These are phyloP conservation scores for Puccinia polysora DNA, from an alignment of 1,284 basidiomycete species.

Conservation along the genomic window DNA sequence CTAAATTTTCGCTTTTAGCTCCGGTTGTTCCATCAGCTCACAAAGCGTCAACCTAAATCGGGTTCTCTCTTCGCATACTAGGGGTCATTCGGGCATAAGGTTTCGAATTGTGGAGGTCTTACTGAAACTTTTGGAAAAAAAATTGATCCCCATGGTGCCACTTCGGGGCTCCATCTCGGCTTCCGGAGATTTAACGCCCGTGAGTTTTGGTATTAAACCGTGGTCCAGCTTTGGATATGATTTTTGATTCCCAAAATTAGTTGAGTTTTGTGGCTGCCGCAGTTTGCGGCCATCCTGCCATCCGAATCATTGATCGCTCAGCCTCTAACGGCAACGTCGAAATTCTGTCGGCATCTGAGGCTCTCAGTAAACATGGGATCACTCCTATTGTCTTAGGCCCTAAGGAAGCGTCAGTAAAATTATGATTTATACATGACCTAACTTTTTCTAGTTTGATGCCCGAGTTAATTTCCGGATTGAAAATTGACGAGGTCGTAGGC, in stretches of 20 bases:
- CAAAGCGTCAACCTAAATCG: neutral
- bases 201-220: conserved; percentile 45
- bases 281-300: conserved; percentile 71
- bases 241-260: conserved; percentile 60
- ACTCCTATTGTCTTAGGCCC: conserved; percentile 66
- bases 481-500: conserved; percentile 43
- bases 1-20: too few relatives aligned
- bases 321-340: conserved; percentile 58
- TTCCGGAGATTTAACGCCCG: conserved; percentile 60
- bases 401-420: conserved; percentile 63
- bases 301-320: conserved; percentile 64
- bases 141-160: conserved; percentile 77
- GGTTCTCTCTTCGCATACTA: neutral
- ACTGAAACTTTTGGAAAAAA: conserved; percentile 65
- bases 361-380: conserved; percentile 64
- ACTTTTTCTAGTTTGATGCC: neutral
- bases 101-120: conserved; percentile 75
- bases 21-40: neutral
- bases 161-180: conserved; percentile 75
- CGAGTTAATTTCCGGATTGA: conserved; percentile 53
- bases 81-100: conserved; percentile 75
- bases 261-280: conserved; percentile 76
- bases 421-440: conserved; percentile 56
- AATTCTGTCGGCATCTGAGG: conserved; percentile 64
- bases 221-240: neutral